Base-by-base conservation (phyloP, 139 green algal species). In the Chlamydomonas applanata region DNA sequence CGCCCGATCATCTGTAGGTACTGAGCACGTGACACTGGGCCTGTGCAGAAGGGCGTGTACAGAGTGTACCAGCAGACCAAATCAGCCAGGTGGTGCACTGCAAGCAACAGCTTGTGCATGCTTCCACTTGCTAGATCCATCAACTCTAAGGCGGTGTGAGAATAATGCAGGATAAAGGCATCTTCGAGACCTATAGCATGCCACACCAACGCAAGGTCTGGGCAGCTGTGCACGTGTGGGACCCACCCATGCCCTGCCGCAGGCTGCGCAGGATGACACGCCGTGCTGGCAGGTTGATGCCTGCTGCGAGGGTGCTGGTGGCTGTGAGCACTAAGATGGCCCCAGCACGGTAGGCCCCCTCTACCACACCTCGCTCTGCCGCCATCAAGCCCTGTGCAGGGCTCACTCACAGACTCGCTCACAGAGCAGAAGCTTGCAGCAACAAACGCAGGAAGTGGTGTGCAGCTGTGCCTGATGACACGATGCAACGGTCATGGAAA, bases 291-390 rank as follows among this genome's bases (percentile, higher is more conserved):
- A 95, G 86, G 85, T 95, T 95, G 79, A 95, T 88, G 25, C 90
- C 90, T 3, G 90, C 89, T 19, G 93, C 93, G 46, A 98, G 84
- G 0, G 93, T 98, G 64, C 89, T 93, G 5, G 95, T 98, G 52
- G 92, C 92, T 59, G 78, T 84, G 30, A 98, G 77, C n/a, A 97
- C 90, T 32, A 83, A 83, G 7, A 98, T 64, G 1, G 84, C 74
- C 5, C 93, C 92, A 1, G 27, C 59, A 0, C 83, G 79, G 80
- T 89, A 98, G 11, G 70, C 91, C 0, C 5, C 1, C 75, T 98
- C 94, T 35, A 88, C 66, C 22, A 71, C 63, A 24, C 32, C 33
- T 3, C 83, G 73, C 79, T 92, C 86, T 7, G 82, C 79, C 29
- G 78, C 69, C 17, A 75, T 83, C 5, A 88, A 68, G 53, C 77